Evolutionary conservation across 169 alveolate genomes (phyloP), one percentile per base, ranked within the genome.

Genomic region (Cryptosporidium andersoni): DNA sequence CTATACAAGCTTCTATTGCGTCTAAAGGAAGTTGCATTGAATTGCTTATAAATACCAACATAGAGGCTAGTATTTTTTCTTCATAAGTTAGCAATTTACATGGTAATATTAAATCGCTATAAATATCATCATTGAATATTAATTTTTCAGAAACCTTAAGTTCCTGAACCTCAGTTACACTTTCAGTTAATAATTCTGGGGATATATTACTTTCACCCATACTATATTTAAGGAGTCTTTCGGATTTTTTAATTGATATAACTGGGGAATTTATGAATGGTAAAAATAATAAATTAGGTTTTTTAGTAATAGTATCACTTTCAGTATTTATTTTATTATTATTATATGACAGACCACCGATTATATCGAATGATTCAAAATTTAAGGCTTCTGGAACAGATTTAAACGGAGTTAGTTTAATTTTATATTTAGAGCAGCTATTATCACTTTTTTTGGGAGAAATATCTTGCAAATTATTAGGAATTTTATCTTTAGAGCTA

Each of bases 21-120:
- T 66, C 60, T 16, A 74, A 14, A 12, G 67, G 85, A 6, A 60
- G 42, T 25, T 74, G 55, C 3, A 34, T 4, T 34, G 40, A 49
- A 49, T 42, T 62, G 9, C 64, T 14, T n/a, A 58, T 58, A 42
- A 58, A 58, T 16, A 58, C 55, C 36, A 74, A 52, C 36, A 74
- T 8, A 49, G 85, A 74, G 9, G 85, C 85, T 37, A 74, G 36
- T 2, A 74, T 56, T 74, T 74, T 74, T 3, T 60, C 85, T 25
- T 74, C 85, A 42, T 74, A 74, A 37, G 55, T 74, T 11, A 74
- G 85, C 2, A 68, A 58, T 58, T 62, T 74, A 37, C 85, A 74
- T 1, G 85, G 85, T 16, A 74, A 48, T 12, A 74, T 74, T 34
- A 74, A 68, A 16, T 62, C 85, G 40, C 68, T 74, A 60, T 58